Conservation (phyloP, 371 early-diverging fungal species). For the Mortierella sp. region DNA sequence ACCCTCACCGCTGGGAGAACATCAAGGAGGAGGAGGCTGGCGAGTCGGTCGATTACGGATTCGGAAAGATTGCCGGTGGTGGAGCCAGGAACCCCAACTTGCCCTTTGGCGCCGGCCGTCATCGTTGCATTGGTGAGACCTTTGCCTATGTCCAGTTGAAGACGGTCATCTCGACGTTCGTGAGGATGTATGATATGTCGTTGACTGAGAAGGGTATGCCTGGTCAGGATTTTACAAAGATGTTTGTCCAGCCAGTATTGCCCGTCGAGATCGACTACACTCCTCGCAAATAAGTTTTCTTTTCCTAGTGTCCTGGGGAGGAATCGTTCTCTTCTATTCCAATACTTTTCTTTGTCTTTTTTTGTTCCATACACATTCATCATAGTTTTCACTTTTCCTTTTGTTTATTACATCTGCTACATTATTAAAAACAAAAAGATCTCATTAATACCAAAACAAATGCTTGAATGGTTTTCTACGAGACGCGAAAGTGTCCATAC, state of each 20-base stretch:
- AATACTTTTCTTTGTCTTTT: not conserved
- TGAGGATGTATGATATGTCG: conserved; percentile 82
- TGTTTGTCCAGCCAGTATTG: conserved; percentile 90
- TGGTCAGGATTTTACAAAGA: conserved; percentile 87
- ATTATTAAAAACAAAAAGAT: conserved; percentile 14
- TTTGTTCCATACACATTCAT: not conserved
- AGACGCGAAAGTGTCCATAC: not conserved
- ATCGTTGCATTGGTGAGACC: conserved; percentile 98
- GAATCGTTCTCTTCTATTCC: not conserved
- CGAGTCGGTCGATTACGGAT: conserved; percentile 83
- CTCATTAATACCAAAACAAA: not conserved
- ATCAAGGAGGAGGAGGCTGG: conserved; percentile 49
- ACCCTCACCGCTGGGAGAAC: conserved; percentile 84
- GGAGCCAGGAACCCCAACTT: conserved; percentile 89
- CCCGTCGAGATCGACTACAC: conserved; percentile 77
- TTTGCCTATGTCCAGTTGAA: conserved; percentile 98
- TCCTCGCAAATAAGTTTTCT: conserved; percentile 65
- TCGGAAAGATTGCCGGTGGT: conserved; percentile 85
- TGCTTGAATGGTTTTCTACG: not conserved
- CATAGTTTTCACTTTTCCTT: not conserved
- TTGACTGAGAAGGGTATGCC: conserved; percentile 79
- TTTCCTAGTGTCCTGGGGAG: not conserved
- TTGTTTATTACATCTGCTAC: conserved; percentile 11
- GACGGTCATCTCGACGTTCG: conserved; percentile 86
- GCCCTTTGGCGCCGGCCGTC: conserved; percentile 98